Conservation (phyloP, 192 early-diverging fungal species). For the Gamsiella multidivaricata region DNA sequence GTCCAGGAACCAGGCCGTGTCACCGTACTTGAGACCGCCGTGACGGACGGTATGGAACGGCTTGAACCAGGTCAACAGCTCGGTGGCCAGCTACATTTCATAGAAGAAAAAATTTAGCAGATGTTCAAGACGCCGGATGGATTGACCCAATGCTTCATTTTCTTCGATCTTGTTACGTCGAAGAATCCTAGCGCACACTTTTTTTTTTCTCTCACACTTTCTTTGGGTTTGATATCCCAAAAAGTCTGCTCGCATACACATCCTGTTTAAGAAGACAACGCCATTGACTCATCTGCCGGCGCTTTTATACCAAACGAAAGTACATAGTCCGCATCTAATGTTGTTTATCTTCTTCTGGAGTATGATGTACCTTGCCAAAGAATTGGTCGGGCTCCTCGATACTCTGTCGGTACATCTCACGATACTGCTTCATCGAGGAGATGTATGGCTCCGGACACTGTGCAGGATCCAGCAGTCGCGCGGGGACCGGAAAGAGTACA, state of each 20-base stretch:
- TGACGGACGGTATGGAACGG: conserved; percentile 78
- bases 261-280: too few species aligned
- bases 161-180: too few species aligned
- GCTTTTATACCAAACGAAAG: too few species aligned
- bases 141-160: too few species aligned
- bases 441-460: conserved; percentile 75
- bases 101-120: background rate
- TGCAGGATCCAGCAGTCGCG: conserved; percentile 65
- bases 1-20: conserved; percentile 93
- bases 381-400: conserved; percentile 81
- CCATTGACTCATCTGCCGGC: too few species aligned
- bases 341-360: background rate
- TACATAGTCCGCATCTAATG: too few species aligned
- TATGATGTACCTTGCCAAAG: conserved; percentile 76
- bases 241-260: too few species aligned
- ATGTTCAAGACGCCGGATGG: too few species aligned
- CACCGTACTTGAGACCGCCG: conserved; percentile 82
- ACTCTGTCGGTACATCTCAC: conserved; percentile 79
- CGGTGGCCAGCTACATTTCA: conserved; percentile 67
- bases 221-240: too few species aligned
- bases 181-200: too few species aligned
- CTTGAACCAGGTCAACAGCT: conserved; percentile 82
- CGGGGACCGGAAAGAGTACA: conserved; percentile 61
- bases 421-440: conserved; percentile 80
- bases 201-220: too few species aligned